Conservation (phyloP, 257 asterid genomes). For the Nicotiana tabacum region DNA sequence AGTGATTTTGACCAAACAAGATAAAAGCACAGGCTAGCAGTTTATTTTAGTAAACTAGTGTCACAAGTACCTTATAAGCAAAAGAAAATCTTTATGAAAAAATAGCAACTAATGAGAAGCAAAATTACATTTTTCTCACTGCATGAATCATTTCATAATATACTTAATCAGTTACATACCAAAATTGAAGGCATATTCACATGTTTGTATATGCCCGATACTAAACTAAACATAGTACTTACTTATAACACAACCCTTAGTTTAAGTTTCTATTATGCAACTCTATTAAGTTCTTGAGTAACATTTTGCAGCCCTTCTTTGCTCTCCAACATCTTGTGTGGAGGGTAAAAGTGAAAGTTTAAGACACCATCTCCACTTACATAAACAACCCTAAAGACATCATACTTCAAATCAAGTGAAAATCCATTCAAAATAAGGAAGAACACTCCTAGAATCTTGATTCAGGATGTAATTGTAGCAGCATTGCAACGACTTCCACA, state of each 20-base stretch:
- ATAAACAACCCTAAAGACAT: constrained; percentile 47
- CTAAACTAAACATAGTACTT: neutral
- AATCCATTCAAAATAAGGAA: constrained; percentile 42
- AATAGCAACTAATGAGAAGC: no score
- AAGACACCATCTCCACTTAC: constrained; percentile 32
- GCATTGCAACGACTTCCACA: constrained; percentile 54
- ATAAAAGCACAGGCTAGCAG: no score
- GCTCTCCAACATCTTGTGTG: constrained; percentile 14
- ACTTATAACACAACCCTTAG: neutral
- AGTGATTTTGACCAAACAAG: no score
- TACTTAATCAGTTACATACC: neutral
- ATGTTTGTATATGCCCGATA: neutral
- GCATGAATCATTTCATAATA: neutral
- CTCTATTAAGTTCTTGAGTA: constrained; percentile 8
- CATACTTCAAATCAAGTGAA: constrained; percentile 46
- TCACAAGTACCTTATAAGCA: no score
- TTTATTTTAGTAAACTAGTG: no score
- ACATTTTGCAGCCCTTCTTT: constrained; percentile 9
- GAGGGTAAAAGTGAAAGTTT: constrained; percentile 13
- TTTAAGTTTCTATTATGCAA: neutral
- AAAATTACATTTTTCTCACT: no score
- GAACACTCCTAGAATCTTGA: constrained; percentile 35
- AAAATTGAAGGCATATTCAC: neutral
- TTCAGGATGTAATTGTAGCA: constrained; percentile 44
- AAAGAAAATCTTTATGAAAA: no score